These are phyloP conservation scores for Cenchrus purpureus DNA, from an alignment of 176 grass and related monocot species.

Conservation along the genomic window DNA sequence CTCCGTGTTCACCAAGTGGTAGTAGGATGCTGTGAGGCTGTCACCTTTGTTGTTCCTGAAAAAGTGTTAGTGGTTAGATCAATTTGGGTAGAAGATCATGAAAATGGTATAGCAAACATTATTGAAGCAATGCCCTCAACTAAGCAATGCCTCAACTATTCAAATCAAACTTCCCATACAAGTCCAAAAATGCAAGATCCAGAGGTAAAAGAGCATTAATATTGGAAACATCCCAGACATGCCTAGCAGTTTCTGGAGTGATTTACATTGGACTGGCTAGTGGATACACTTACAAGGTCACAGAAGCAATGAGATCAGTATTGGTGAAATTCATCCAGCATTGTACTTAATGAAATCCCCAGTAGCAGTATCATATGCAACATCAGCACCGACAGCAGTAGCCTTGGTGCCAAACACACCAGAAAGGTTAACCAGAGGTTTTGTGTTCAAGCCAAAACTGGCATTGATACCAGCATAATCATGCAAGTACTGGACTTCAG, in stretches of 20 bases:
- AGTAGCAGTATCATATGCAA: constrained; percentile 63
- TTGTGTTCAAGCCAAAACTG: constrained; percentile 55
- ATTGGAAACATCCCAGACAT: neutral
- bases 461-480: constrained; percentile 68
- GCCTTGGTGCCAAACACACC: constrained; percentile 57
- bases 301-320: constrained; percentile 50
- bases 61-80: constrained; percentile 9
- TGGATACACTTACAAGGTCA: constrained; percentile 64
- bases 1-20: constrained; percentile 46
- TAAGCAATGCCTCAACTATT: neutral
- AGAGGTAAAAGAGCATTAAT: neutral
- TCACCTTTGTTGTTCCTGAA: constrained; percentile 77
- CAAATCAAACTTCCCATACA: neutral
- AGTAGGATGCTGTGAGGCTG: constrained; percentile 51
- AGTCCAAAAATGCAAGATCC: constrained; percentile 6
- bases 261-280: neutral
- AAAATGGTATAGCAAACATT: neutral
- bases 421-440: constrained; percentile 72
- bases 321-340: constrained; percentile 58
- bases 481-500: constrained; percentile 75
- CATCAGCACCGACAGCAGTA: constrained; percentile 68
- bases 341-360: constrained; percentile 68
- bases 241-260: neutral
- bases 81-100: neutral
- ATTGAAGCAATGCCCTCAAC: neutral